These are phyloP conservation scores for Candida berthetii DNA, from an alignment of 805 yeast species.

Conservation along the genomic window DNA sequence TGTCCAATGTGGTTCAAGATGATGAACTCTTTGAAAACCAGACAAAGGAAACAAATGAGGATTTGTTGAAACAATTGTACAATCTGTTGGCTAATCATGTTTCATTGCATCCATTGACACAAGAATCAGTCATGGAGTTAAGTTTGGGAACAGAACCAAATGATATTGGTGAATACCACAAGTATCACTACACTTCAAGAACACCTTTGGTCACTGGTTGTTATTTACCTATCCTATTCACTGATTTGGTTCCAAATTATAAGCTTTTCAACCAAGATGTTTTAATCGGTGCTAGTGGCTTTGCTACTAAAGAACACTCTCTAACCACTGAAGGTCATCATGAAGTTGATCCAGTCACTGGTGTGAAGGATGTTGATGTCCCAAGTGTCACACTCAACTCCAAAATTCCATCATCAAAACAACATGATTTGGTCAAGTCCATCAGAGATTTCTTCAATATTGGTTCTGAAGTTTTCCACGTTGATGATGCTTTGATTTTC, in stretches of 20 bases:
- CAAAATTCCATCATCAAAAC: constrained; percentile 19
- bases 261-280: constrained; percentile 48
- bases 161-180: constrained; percentile 33
- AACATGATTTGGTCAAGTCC: constrained; percentile 46
- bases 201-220: constrained; percentile 58
- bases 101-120: constrained; percentile 34
- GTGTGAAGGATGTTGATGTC: constrained; percentile 38
- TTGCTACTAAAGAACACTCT: constrained; percentile 7
- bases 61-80: constrained; percentile 33
- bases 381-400: constrained; percentile 18
- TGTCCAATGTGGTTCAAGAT: constrained; percentile 40
- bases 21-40: constrained; percentile 20
- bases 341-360: constrained; percentile 29
- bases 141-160: constrained; percentile 67
- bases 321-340: constrained; percentile 5
- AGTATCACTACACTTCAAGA: constrained; percentile 37
- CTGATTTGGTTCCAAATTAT: constrained; percentile 48
- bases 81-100: constrained; percentile 40
- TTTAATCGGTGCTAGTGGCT: constrained; percentile 49
- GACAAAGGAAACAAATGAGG: constrained; percentile 16
- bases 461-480: constrained; percentile 50
- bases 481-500: constrained; percentile 50
- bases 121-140: constrained; percentile 51
- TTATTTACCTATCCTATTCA: constrained; percentile 59
- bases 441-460: constrained; percentile 61